Percentiles rank a stretch among this genome's conserved stretches.
Conservation (phyloP, 257 asterid genomes). For the Schizonepeta tenuifolia region DNA sequence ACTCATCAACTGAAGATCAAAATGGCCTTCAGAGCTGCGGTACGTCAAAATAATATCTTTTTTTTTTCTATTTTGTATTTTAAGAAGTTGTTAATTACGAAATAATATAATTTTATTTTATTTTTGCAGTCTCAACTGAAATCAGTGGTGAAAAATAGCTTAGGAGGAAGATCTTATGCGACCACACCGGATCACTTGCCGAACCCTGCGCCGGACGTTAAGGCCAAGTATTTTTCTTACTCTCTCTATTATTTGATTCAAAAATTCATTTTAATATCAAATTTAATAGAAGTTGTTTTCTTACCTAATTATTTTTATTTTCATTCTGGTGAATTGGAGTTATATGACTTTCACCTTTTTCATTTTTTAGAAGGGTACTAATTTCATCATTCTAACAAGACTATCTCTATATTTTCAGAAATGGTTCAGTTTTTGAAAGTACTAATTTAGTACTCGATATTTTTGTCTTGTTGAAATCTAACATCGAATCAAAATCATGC, state of each 20-base stretch:
- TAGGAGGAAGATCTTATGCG: conserved; percentile 23
- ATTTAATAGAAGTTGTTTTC: too few species aligned
- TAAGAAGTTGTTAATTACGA: neutral
- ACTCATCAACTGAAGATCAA: neutral
- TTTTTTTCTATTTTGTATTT: neutral
- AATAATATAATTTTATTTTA: neutral
- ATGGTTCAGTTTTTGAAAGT: too few species aligned
- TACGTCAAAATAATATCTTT: neutral
- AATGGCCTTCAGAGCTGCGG: conserved; percentile 43
- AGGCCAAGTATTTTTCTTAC: conserved; percentile 22
- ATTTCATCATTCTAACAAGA: neutral
- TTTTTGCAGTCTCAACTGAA: conserved; percentile 33
- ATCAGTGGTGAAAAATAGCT: neutral
- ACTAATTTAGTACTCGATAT: too few species aligned
- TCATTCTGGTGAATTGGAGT: too few species aligned
- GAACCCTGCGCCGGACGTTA: conserved; percentile 23
- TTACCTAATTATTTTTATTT: too few species aligned
- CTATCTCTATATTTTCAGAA: too few species aligned
- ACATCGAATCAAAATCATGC: too few species aligned
- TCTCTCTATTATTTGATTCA: neutral
- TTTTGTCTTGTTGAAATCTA: too few species aligned
- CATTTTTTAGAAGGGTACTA: too few species aligned
- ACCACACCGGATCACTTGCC: conserved; percentile 1
- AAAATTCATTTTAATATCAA: neutral
- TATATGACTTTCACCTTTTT: too few species aligned